Evolutionary conservation across 2,329 filamentous ascomycete species (phyloP), one percentile per base, ranked within the genome.

Genomic region (Phoma sp.): DNA sequence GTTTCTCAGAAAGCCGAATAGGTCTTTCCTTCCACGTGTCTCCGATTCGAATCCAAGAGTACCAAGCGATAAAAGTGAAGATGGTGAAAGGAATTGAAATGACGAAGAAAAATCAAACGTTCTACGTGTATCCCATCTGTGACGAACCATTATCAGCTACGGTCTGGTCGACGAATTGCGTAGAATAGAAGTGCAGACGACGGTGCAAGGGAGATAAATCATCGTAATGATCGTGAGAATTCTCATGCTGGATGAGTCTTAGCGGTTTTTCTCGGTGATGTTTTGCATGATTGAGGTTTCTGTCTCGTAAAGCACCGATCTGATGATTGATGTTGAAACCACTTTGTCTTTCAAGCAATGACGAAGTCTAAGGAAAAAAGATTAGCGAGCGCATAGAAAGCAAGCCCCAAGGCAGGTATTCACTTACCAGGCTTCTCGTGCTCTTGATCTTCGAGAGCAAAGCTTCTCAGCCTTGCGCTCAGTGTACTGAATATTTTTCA

Each of bases 141-240:
- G 17, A 17, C 17, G 17, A 17, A 17, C 17, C 17, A 17, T 17
- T 17, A 17, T 17, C 4, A 25, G 3, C 13, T 62, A 17, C 58
- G 17, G 52, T 58, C 19, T 59, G 57, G 6, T 55, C 56, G 6
- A 70, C 65, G 17, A 70, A 68, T 27, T 67, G 61, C 1, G 67
- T 70, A 0, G 67, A 67, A 37, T 61, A 68, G 47, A 70, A 67
- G 32, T 63, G n/a, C 65, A 66, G 0, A 68, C 65, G 3, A 70
- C 59, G 0, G 65, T 68, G 35, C 63, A 66, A 1, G 67, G 65
- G 0, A 68, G 44, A 37, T 68, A 70, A 0, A 70, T 63, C 60
- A 68, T 56, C 2, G 60, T 66, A 10, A 67, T 67, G 43, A 68
- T 66, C 0, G 67, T 68, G 4, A 68, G 55, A 4, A 66, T 53